Evolutionary conservation across 306 rosid species (phyloP).

Genomic region (Prosopis cineraria): DNA sequence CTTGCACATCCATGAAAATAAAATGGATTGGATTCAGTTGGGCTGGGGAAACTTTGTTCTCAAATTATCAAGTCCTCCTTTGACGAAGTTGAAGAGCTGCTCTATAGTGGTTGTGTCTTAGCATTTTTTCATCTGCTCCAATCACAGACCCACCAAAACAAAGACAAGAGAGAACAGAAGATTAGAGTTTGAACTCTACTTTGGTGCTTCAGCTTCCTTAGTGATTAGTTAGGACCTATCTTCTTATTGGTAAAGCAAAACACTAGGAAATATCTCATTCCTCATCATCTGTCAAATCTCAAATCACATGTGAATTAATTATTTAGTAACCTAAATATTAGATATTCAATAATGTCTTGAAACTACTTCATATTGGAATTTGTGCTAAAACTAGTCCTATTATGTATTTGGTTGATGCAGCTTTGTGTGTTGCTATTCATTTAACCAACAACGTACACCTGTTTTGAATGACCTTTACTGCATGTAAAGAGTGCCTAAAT

Average conservation of each 20-base stretch:
- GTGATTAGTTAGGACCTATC: not conserved
- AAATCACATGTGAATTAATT: not conserved
- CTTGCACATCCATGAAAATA: no score
- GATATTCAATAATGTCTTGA: not conserved
- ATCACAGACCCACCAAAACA: not conserved
- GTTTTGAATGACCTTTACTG: slow-evolving; percentile 6
- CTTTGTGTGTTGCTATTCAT: not conserved
- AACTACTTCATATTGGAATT: not conserved
- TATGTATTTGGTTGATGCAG: not conserved
- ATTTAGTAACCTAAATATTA: not conserved
- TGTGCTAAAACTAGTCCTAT: slow-evolving; percentile 1
- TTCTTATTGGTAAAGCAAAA: not conserved
- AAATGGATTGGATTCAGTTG: not conserved
- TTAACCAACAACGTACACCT: not conserved
- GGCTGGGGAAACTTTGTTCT: not conserved
- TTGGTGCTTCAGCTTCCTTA: not conserved
- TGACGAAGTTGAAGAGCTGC: not conserved
- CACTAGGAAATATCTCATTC: not conserved
- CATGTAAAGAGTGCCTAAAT: not conserved
- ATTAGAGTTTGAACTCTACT: not conserved
- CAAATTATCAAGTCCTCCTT: not conserved
- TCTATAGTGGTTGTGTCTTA: not conserved
- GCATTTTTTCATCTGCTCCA: not conserved
- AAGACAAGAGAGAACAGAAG: not conserved
- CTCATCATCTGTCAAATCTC: not conserved